Evolutionary conservation across 495 filamentous ascomycete species (phyloP).

Genomic region (Evansstolkia leycettana): DNA sequence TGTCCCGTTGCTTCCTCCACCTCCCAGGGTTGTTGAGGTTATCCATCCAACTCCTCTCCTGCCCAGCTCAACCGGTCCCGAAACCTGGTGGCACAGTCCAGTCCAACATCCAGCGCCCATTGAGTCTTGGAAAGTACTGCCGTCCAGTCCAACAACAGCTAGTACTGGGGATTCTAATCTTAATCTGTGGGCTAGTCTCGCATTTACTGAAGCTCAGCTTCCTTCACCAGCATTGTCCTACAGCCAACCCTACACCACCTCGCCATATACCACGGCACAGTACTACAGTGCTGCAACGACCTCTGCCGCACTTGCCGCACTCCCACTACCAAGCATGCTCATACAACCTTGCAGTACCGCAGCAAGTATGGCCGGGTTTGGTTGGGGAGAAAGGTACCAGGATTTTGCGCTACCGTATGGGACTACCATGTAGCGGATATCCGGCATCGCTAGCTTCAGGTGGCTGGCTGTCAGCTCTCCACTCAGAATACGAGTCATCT

Average conservation of each 20-base stretch:
- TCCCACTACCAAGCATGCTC: slow-evolving; percentile 86
- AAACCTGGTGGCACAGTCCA: slow-evolving; percentile 65
- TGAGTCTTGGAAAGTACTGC: slow-evolving; percentile 87
- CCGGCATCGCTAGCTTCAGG: no score
- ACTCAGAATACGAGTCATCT: slow-evolving; percentile 5
- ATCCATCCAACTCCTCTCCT: slow-evolving; percentile 74
- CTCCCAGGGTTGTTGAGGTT: slow-evolving; percentile 84
- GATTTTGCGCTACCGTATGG: slow-evolving; percentile 48
- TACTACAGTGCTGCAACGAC: slow-evolving; percentile 57
- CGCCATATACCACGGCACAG: slow-evolving; percentile 53
- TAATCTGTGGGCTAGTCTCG: slow-evolving; percentile 71
- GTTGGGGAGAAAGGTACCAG: slow-evolving; percentile 54
- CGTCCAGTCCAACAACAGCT: slow-evolving; percentile 69
- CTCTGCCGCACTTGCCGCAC: slow-evolving; percentile 46
- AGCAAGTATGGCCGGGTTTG: slow-evolving; percentile 55
- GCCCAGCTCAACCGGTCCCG: slow-evolving; percentile 68
- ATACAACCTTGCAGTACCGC: slow-evolving; percentile 67
- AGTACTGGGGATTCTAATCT: slow-evolving; percentile 57
- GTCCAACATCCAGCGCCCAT: slow-evolving; percentile 52
- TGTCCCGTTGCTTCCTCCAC: slow-evolving; percentile 82
- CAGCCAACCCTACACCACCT: slow-evolving; percentile 66
- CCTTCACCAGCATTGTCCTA: slow-evolving; percentile 66
- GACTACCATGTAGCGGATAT: slow-evolving; percentile 34
- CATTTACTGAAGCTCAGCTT: slow-evolving; percentile 54
- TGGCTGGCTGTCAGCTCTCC: not conserved